These are phyloP conservation scores for Fagopyrum tataricum DNA, from an alignment of 148 eudicot species.

Conservation along the genomic window DNA sequence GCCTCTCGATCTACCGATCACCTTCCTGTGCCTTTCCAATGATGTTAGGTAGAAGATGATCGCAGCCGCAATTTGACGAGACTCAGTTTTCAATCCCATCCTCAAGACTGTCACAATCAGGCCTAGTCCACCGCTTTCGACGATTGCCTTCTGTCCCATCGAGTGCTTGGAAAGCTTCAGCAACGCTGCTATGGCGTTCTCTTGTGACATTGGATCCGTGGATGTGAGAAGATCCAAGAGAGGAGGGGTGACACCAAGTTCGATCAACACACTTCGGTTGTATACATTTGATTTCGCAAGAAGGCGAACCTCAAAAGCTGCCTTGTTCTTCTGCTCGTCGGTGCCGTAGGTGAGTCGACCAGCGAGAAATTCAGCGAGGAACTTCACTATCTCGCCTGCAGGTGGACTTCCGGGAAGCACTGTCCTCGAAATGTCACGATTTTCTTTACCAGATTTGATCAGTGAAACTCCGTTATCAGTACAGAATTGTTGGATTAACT, in stretches of 20 bases:
- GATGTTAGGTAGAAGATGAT: slow-evolving; percentile 64
- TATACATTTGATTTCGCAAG: slow-evolving; percentile 55
- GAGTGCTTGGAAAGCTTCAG: slow-evolving; percentile 68
- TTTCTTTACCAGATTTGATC: slow-evolving; percentile 31
- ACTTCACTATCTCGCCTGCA: slow-evolving; percentile 31
- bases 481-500: slow-evolving; percentile 58
- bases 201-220: slow-evolving; percentile 36
- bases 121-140: slow-evolving; percentile 55
- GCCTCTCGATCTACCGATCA: slow-evolving; percentile 43
- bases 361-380: slow-evolving; percentile 44
- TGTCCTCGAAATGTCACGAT: slow-evolving; percentile 35
- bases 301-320: slow-evolving; percentile 61
- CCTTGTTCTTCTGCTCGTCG: slow-evolving; percentile 48
- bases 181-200: slow-evolving; percentile 55
- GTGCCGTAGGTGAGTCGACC: slow-evolving; percentile 40
- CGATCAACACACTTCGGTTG: slow-evolving; percentile 48
- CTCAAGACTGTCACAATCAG: slow-evolving; percentile 33
- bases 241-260: slow-evolving; percentile 50
- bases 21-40: slow-evolving; percentile 35
- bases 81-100: slow-evolving; percentile 43
- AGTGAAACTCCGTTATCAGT: slow-evolving; percentile 55
- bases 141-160: slow-evolving; percentile 50
- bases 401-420: slow-evolving; percentile 33
- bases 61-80: slow-evolving; percentile 65
- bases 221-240: slow-evolving; percentile 51